Evolutionary conservation across 306 rosid genomes (phyloP).

Genomic region (Hippophae rhamnoides): DNA sequence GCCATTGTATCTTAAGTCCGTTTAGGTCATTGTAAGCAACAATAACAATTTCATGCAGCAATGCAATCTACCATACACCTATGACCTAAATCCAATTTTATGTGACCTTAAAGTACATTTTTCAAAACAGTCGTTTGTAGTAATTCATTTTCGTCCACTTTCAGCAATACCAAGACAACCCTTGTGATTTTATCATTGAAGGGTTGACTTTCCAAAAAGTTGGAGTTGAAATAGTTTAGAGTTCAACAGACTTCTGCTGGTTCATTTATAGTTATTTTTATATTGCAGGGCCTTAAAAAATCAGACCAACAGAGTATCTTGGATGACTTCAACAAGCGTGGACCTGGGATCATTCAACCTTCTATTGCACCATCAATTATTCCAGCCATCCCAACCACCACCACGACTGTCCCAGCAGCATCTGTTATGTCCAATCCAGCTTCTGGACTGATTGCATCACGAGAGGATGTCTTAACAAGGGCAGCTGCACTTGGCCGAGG

Average conservation of each 20-base stretch:
- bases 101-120: too few species aligned
- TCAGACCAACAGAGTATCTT: constrained; percentile 82
- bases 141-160: too few species aligned
- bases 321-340: constrained; percentile 92
- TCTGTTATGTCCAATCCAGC: constrained; percentile 40
- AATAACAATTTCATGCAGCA: too few species aligned
- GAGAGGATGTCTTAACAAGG: constrained; percentile 85
- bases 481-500: constrained; percentile 99
- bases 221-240: too few species aligned
- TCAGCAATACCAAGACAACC: too few species aligned
- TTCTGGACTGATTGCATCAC: constrained; percentile 52
- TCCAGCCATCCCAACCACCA: constrained; percentile 23
- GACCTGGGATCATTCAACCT: constrained; percentile 71
- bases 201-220: too few species aligned
- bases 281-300: constrained; percentile 78
- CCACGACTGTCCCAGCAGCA: constrained; percentile 30
- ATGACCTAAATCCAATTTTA: too few species aligned
- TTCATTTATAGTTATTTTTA: constrained; percentile 13
- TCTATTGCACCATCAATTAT: constrained; percentile 39
- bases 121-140: too few species aligned
- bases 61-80: too few species aligned
- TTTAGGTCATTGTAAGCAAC: too few species aligned
- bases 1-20: too few species aligned
- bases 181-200: too few species aligned
- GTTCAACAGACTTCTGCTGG: constrained; percentile 1